phyloP scores from a whole-genome alignment of 2,329 filamentous ascomycete species.

The Colletotrichum lini region DNA sequence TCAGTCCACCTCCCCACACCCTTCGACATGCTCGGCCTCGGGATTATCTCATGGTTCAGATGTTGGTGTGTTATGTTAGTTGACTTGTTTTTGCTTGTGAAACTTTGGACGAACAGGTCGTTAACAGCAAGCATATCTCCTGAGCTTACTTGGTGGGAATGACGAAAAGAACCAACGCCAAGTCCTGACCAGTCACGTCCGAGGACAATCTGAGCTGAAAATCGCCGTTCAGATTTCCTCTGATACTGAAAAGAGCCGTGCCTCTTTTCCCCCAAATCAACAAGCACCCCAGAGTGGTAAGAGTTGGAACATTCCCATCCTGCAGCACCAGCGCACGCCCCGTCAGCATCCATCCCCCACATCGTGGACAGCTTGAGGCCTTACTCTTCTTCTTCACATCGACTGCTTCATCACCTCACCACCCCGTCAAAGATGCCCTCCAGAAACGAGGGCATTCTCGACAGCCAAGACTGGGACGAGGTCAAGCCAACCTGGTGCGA shows the following conservation, averaged over 20 bases:
- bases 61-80: neutral
- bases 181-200: neutral
- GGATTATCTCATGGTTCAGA: slow-evolving; percentile 18
- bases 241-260: slow-evolving; percentile 26
- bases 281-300: slow-evolving; percentile 1
- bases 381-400: neutral
- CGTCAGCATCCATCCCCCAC: slow-evolving; percentile 7
- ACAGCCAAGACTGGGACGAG: slow-evolving; percentile 53
- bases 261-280: slow-evolving; percentile 13
- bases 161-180: slow-evolving; percentile 19
- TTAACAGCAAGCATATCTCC: neutral
- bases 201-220: neutral
- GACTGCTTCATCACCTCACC: neutral
- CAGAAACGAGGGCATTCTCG: slow-evolving; percentile 51
- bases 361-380: slow-evolving; percentile 13
- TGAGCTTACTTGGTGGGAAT: neutral
- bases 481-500: slow-evolving; percentile 46
- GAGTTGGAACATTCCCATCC: neutral
- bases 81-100: slow-evolving; percentile 20
- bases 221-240: neutral
- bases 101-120: slow-evolving; percentile 26
- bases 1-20: slow-evolving; percentile 21
- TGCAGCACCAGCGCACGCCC: slow-evolving; percentile 7
- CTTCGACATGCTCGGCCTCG: slow-evolving; percentile 18
- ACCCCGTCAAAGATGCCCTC: slow-evolving; percentile 49